Evolutionary conservation across 2,329 filamentous ascomycete genomes (phyloP).

Genomic region (Plenodomus biglobosus): DNA sequence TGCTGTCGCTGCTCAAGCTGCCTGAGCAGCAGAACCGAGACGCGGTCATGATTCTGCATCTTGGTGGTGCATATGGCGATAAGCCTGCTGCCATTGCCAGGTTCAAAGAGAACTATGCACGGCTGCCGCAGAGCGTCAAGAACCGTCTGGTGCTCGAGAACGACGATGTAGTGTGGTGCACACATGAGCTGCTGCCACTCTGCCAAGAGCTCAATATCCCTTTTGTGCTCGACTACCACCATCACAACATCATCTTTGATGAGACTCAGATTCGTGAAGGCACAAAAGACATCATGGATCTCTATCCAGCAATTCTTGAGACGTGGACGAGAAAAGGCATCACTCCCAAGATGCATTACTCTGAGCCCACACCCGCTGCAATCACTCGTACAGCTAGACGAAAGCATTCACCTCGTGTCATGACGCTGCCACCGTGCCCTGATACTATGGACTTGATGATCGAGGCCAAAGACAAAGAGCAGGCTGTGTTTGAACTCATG

Average conservation of each 20-base stretch:
- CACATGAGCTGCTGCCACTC: constrained; percentile 84
- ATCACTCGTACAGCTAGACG: constrained; percentile 76
- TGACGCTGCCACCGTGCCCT: constrained; percentile 77
- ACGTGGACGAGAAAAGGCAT: constrained; percentile 86
- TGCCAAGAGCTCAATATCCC: constrained; percentile 96
- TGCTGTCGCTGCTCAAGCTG: constrained; percentile 75
- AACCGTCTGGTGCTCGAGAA: constrained; percentile 86
- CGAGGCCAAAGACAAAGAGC: constrained; percentile 97
- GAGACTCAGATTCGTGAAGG: constrained; percentile 72
- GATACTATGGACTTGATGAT: constrained; percentile 96
- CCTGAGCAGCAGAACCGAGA: constrained; percentile 78
- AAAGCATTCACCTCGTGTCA: constrained; percentile 81
- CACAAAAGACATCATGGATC: constrained; percentile 73
- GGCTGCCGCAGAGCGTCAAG: constrained; percentile 70
- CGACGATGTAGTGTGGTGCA: constrained; percentile 89
- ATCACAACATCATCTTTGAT: constrained; percentile 94
- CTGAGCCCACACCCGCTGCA: constrained; percentile 74
- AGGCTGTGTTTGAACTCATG: constrained; percentile 95
- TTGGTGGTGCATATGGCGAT: constrained; percentile 88
- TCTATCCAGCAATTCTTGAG: constrained; percentile 75
- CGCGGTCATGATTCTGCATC: constrained; percentile 91
- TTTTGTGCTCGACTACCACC: constrained; percentile 87
- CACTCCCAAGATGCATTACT: constrained; percentile 96
- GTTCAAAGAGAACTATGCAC: constrained; percentile 73
- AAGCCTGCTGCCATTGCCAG: constrained; percentile 76